Base-by-base conservation (phyloP, 768 basidiomycete genomes). In the Suillus cothurnatus region DNA sequence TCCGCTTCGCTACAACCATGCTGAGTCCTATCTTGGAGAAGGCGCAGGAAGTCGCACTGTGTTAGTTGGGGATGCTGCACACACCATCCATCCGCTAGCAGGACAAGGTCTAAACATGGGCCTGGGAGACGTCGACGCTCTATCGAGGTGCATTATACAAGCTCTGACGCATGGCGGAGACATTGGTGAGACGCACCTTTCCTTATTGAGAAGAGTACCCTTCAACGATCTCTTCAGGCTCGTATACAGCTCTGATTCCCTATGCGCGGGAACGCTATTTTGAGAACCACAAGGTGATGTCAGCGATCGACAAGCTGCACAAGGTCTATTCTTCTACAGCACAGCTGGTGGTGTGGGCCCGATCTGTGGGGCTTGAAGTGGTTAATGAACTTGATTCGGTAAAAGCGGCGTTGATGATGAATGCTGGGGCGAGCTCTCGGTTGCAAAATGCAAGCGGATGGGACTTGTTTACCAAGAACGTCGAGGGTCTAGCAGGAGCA, bases 81-180 rank as follows among this genome's bases (percentile, higher is more conserved):
- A 99, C 72, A 94, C 93, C 0, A 81, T 95, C 2, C 97, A 99
- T 73, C 97, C 97, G 1, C 86, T 99, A 32, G 97, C 96, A 0
- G 97, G 97, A 2, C 97, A 99, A 74, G 97, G 97, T 0, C 82
- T 99, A 49, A 99, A 99, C 75, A 80, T 97, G 73, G 97, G 97
- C n/a, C 80, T 99, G 34, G 90, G 82, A 1, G 97, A 99, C 74
- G 93, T 90, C 3, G 84, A 90, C 71, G 84, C 84, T 63, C 84
- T 99, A 17, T 80, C 88, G 1, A 81, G 83, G 56, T 87, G 87
- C 68, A 86, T 98, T 43, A 78, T 87, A 38, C 71, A 79, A 7
- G 83, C 89, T 0, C 67, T 91, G 23, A 68, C 71, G 15, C 75
- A 81, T 2, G 97, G 97, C 6, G 88, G 88, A 3, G 97, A 99